These are phyloP conservation scores for Wallacemonas sp. DNA, from an alignment of 208 protist species.

Conservation along the genomic window DNA sequence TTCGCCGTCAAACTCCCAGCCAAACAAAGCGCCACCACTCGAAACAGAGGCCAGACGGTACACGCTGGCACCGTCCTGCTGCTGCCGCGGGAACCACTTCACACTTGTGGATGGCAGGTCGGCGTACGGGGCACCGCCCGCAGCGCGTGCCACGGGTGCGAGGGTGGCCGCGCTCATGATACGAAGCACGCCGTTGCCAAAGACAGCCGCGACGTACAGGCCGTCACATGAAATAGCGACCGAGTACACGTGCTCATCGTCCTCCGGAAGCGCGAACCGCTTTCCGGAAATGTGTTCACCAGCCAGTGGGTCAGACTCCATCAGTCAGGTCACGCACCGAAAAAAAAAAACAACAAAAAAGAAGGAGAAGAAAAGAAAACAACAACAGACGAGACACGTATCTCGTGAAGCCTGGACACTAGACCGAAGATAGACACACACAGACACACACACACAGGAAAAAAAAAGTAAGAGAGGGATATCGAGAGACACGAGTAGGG, in stretches of 20 bases:
- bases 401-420: too few species aligned
- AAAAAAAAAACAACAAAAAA: conserved; percentile 15
- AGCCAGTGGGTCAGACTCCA: not conserved
- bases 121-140: conserved; percentile 36
- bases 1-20: conserved; percentile 57
- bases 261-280: conserved; percentile 22
- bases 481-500: too few species aligned
- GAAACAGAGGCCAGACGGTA: conserved; percentile 63
- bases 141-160: conserved; percentile 15
- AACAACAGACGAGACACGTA: conserved; percentile 3
- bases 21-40: conserved; percentile 56
- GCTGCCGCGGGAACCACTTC: conserved; percentile 42
- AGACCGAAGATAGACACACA: too few species aligned
- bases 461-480: too few species aligned
- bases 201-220: conserved; percentile 50
- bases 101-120: conserved; percentile 60
- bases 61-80: not conserved
- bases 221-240: conserved; percentile 49
- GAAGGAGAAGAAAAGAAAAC: conserved; percentile 2
- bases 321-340: not conserved
- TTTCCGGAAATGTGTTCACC: not conserved
- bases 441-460: too few species aligned
- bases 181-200: conserved; percentile 54
- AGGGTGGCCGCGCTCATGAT: conserved; percentile 44
- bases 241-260: conserved; percentile 44